Conservation (phyloP, 345 rosid species). For the Bruguiera gymnorhiza region DNA sequence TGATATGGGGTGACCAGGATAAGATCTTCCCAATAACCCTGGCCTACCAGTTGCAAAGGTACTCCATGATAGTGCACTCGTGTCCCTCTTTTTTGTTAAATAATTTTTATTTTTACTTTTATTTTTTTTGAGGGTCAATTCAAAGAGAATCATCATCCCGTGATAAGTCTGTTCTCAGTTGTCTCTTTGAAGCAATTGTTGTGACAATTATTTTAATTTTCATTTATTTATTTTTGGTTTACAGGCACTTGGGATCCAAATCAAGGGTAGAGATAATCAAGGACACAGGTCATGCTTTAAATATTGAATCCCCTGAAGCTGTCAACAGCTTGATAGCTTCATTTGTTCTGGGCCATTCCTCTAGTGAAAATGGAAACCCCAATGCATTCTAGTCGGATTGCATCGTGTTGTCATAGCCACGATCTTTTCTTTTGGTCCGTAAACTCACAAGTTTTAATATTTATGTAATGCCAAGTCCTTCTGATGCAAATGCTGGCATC, state of each 20-base stretch:
- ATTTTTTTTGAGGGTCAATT: too few species aligned
- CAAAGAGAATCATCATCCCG: too few species aligned
- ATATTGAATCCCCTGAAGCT: conserved; percentile 52
- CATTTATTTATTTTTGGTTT: too few species aligned
- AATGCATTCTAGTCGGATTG: too few species aligned
- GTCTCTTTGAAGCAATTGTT: too few species aligned
- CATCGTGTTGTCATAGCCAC: too few species aligned
- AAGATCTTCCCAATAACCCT: conserved; percentile 55
- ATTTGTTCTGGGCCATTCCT: conserved; percentile 42
- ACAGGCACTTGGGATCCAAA: conserved; percentile 56
- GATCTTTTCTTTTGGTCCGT: too few species aligned
- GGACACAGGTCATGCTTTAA: conserved; percentile 67
- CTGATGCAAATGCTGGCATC: too few species aligned
- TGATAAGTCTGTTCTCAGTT: too few species aligned
- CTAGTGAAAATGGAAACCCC: not conserved
- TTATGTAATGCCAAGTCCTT: too few species aligned
- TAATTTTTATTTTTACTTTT: not conserved
- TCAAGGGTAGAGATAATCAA: conserved; percentile 64
- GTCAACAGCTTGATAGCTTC: conserved; percentile 50
- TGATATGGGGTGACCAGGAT: conserved; percentile 83
- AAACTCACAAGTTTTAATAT: too few species aligned
- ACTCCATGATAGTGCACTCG: not conserved
- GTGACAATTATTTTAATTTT: too few species aligned
- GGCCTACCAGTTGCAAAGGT: conserved; percentile 60
- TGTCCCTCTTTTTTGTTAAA: not conserved